Evolutionary conservation across 768 basidiomycete species (phyloP).

Genomic region (Hygrophorus pudorinus): DNA sequence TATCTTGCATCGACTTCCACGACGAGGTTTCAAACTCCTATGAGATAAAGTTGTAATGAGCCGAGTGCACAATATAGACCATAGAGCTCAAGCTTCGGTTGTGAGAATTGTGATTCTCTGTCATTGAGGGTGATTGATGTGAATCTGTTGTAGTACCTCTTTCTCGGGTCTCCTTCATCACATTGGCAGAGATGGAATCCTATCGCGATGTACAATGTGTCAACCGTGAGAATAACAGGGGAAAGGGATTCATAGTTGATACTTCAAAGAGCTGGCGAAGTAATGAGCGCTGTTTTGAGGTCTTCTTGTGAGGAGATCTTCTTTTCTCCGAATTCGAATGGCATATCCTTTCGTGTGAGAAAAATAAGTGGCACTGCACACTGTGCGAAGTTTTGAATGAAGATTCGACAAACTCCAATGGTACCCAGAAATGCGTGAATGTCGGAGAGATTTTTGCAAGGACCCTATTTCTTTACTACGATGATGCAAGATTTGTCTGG

Average conservation of each 20-base stretch:
- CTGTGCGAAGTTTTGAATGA: conserved; percentile 20
- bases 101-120: too few relatives aligned
- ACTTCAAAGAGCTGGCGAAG: conserved; percentile 14
- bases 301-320: conserved; percentile 13
- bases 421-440: conserved; percentile 23
- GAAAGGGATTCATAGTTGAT: conserved; percentile 20
- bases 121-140: too few relatives aligned
- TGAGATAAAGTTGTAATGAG: too few relatives aligned
- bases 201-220: conserved; percentile 17
- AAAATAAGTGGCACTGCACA: conserved; percentile 14
- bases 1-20: too few relatives aligned
- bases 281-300: conserved; percentile 14
- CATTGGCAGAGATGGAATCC: conserved; percentile 15
- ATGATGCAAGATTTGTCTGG: conserved; percentile 13
- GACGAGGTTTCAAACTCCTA: too few relatives aligned
- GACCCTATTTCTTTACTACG: conserved; percentile 18
- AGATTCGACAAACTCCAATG: conserved; percentile 16
- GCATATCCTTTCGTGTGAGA: conserved; percentile 18
- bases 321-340: conserved; percentile 20
- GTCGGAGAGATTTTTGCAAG: conserved; percentile 12
- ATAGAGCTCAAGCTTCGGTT: too few relatives aligned
- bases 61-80: too few relatives aligned
- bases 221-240: conserved; percentile 21
- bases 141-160: too few relatives aligned
- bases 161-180: too few relatives aligned